phyloP scores from a whole-genome alignment of 1,284 basidiomycete species.

The Wallemia mellicola region DNA sequence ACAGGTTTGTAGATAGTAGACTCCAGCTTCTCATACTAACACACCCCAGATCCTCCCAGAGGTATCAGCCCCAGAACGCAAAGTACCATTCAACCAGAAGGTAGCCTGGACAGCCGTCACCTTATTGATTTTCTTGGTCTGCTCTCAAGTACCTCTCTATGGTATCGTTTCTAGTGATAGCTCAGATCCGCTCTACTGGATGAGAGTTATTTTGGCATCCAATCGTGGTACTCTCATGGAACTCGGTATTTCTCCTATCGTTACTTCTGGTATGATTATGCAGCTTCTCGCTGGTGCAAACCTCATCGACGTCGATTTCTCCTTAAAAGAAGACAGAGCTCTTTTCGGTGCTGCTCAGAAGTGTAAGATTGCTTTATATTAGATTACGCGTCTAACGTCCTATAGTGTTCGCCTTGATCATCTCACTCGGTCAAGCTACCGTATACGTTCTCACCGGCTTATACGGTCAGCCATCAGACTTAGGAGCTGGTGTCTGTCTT shows the following conservation, averaged over 20 bases:
- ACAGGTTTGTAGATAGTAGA: conserved; percentile 24
- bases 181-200: conserved; percentile 95
- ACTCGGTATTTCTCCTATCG: conserved; percentile 86
- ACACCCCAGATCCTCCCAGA: conserved; percentile 26
- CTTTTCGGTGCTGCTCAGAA: conserved; percentile 92
- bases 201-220: conserved; percentile 93
- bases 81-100: conserved; percentile 88
- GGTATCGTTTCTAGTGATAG: conserved; percentile 96
- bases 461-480: conserved; percentile 72
- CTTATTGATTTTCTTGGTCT: conserved; percentile 87
- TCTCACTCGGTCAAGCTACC: conserved; percentile 82
- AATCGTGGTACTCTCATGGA: conserved; percentile 98
- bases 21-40: background rate
- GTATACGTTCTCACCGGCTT: conserved; percentile 93
- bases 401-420: conserved; percentile 80
- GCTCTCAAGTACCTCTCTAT: conserved; percentile 85
- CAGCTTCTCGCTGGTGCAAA: conserved; percentile 92
- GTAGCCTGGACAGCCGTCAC: conserved; percentile 90
- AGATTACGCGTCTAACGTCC: conserved; percentile 1
- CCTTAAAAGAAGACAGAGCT: conserved; percentile 83
- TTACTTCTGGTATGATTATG: conserved; percentile 99
- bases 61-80: conserved; percentile 82
- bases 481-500: conserved; percentile 84
- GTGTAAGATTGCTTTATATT: conserved; percentile 26
- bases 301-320: conserved; percentile 90